phyloP scores from a whole-genome alignment of 2,329 filamentous ascomycete species.

The Knufia fluminis region DNA sequence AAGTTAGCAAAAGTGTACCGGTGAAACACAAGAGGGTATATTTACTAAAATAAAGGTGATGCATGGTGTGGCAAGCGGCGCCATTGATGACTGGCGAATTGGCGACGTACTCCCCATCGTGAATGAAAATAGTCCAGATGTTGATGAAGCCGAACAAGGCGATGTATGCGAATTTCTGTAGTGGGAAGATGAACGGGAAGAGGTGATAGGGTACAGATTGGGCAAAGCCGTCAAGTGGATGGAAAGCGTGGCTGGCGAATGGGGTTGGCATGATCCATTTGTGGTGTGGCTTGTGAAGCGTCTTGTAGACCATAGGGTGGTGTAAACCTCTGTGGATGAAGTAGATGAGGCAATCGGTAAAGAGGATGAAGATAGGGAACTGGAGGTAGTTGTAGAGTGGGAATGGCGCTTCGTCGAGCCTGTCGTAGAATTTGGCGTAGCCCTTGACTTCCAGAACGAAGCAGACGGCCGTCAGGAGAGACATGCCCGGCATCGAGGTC shows the following conservation, averaged over 20 bases:
- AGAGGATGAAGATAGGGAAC: slow-evolving; percentile 78
- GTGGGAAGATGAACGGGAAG: slow-evolving; percentile 84
- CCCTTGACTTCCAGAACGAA: slow-evolving; percentile 78
- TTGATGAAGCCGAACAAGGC: slow-evolving; percentile 85
- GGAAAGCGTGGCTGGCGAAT: slow-evolving; percentile 86
- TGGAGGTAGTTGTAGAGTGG: slow-evolving; percentile 69
- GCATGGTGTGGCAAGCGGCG: slow-evolving; percentile 85
- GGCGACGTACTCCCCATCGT: slow-evolving; percentile 89
- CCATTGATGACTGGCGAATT: slow-evolving; percentile 90
- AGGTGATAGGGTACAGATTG: slow-evolving; percentile 88
- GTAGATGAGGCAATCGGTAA: slow-evolving; percentile 87
- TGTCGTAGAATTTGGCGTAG: slow-evolving; percentile 79
- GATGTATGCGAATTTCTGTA: slow-evolving; percentile 85
- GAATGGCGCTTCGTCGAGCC: slow-evolving; percentile 64
- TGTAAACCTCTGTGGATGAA: slow-evolving; percentile 83
- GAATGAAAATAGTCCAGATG: slow-evolving; percentile 92
- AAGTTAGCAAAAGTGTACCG: background rate
- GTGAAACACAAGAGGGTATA: background rate
- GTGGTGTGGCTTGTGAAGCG: slow-evolving; percentile 92
- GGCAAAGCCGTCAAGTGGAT: slow-evolving; percentile 81
- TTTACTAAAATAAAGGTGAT: slow-evolving; percentile 53
- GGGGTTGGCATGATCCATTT: slow-evolving; percentile 99
- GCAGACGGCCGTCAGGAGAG: slow-evolving; percentile 67
- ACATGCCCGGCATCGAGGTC: slow-evolving; percentile 69
- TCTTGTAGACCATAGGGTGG: slow-evolving; percentile 72